A percentile compares a stretch with the other conserved stretches of the same genome.
Conservation (phyloP, 2,329 filamentous ascomycete species). For the Paracorniculantispora psalliotae region DNA sequence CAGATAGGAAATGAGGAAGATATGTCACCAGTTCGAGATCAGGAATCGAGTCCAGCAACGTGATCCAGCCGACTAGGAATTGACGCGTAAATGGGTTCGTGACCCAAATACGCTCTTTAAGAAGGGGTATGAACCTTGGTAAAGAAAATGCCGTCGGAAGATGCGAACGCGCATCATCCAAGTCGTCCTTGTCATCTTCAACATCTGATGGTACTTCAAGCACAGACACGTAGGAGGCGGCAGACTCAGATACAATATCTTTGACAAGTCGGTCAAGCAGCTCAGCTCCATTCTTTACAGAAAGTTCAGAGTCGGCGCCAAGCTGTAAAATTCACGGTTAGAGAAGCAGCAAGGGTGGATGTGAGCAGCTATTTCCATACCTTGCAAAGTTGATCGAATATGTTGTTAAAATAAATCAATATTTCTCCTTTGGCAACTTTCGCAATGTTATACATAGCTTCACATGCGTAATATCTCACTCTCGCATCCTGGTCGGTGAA, state of each 20-base stretch:
- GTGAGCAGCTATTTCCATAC: slow-evolving; percentile 42
- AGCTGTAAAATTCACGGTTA: slow-evolving; percentile 42
- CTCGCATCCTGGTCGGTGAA: slow-evolving; percentile 97
- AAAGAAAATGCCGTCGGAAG: slow-evolving; percentile 88
- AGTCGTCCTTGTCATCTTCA: slow-evolving; percentile 41
- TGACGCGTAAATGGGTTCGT: slow-evolving; percentile 92
- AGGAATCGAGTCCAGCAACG: slow-evolving; percentile 88
- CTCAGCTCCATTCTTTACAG: slow-evolving; percentile 96
- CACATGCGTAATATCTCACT: slow-evolving; percentile 95
- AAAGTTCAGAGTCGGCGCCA: slow-evolving; percentile 90
- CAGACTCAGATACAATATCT: slow-evolving; percentile 92
- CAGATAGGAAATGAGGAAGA: slow-evolving; percentile 84
- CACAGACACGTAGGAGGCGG: slow-evolving; percentile 89
- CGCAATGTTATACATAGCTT: slow-evolving; percentile 99
- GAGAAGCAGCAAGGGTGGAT: neutral
- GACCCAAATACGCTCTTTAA: slow-evolving; percentile 91
- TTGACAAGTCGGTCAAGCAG: slow-evolving; percentile 91
- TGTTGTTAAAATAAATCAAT: slow-evolving; percentile 93
- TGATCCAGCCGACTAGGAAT: slow-evolving; percentile 95
- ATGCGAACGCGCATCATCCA: slow-evolving; percentile 39
- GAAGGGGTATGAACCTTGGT: slow-evolving; percentile 80
- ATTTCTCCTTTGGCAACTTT: slow-evolving; percentile 99
- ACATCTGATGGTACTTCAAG: slow-evolving; percentile 56
- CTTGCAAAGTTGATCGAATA: slow-evolving; percentile 96
- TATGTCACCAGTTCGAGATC: slow-evolving; percentile 92